Conservation (phyloP, 2,329 filamentous ascomycete genomes). For the Cercospora canescens region DNA sequence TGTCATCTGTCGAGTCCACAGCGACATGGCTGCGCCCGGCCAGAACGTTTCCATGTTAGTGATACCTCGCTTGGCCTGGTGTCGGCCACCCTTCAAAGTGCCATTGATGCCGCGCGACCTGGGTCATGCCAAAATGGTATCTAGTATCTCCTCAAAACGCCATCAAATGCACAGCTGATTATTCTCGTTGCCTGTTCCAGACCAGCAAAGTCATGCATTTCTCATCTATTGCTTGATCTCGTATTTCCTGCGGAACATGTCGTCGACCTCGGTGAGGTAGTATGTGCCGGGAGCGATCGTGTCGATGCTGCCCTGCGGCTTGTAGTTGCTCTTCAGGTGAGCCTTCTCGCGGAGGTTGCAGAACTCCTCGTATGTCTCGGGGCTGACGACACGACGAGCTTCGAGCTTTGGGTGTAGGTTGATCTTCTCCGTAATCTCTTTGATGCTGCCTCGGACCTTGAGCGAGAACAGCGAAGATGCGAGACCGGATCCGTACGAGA, state of each 20-base stretch:
- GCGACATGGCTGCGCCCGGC: not conserved
- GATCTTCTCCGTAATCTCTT: slow-evolving; percentile 49
- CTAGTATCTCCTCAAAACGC: slow-evolving; percentile 10
- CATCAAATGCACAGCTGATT: slow-evolving; percentile 3
- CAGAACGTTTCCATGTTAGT: not conserved
- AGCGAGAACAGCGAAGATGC: slow-evolving; percentile 54
- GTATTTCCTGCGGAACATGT: slow-evolving; percentile 54
- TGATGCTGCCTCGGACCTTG: slow-evolving; percentile 47
- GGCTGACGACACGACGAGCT: slow-evolving; percentile 45
- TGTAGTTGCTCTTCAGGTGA: slow-evolving; percentile 53
- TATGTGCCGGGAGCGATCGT: slow-evolving; percentile 51
- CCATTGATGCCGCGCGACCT: not conserved
- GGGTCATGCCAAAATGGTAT: slow-evolving; percentile 10
- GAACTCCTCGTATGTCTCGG: slow-evolving; percentile 55
- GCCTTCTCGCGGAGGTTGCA: slow-evolving; percentile 54
- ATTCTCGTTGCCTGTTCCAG: not conserved
- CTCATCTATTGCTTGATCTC: slow-evolving; percentile 48
- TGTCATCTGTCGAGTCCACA: not conserved
- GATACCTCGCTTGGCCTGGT: not conserved
- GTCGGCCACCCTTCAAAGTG: not conserved
- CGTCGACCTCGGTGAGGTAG: slow-evolving; percentile 52
- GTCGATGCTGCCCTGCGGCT: slow-evolving; percentile 46
- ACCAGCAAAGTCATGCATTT: not conserved
- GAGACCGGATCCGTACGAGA: slow-evolving; percentile 55
- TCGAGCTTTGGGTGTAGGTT: slow-evolving; percentile 50